Evolutionary conservation across 768 basidiomycete genomes (phyloP).

Genomic region (Pholiota molesta): DNA sequence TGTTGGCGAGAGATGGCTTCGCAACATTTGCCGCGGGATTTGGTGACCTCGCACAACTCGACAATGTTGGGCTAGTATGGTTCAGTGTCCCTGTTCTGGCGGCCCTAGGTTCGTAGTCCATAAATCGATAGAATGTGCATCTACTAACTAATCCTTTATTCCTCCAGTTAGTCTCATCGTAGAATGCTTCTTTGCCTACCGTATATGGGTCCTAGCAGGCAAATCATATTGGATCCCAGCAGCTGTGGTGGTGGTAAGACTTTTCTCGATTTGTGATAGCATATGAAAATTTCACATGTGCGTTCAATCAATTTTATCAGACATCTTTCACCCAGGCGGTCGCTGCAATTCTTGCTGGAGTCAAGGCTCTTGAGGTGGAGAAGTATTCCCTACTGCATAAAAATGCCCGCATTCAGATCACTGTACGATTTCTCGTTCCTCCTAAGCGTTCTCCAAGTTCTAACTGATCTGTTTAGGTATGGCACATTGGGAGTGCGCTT

Average conservation of each 20-base stretch:
- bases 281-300: not conserved
- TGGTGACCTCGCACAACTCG: not conserved
- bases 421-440: not conserved
- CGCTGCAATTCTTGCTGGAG: constrained; percentile 5
- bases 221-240: constrained; percentile 3
- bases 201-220: constrained; percentile 9
- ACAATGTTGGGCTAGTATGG: constrained; percentile 6
- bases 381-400: constrained; percentile 1
- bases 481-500: constrained; percentile 6
- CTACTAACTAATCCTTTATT: not conserved
- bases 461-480: not conserved
- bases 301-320: not conserved
- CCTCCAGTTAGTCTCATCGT: constrained; percentile 9
- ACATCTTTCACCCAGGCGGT: constrained; percentile 4
- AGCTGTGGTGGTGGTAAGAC: not conserved
- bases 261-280: not conserved
- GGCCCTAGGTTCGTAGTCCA: not conserved
- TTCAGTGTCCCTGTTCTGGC: constrained; percentile 7
- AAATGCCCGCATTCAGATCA: constrained; percentile 1
- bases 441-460: not conserved
- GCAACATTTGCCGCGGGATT: constrained; percentile 7
- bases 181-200: constrained; percentile 8
- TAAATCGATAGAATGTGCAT: not conserved
- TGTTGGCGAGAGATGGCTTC: constrained; percentile 7
- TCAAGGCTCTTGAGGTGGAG: constrained; percentile 1